A percentile compares a stretch with the other conserved stretches of the same genome.
Conservation (phyloP, 345 rosid genomes). For the Salix brachista region DNA sequence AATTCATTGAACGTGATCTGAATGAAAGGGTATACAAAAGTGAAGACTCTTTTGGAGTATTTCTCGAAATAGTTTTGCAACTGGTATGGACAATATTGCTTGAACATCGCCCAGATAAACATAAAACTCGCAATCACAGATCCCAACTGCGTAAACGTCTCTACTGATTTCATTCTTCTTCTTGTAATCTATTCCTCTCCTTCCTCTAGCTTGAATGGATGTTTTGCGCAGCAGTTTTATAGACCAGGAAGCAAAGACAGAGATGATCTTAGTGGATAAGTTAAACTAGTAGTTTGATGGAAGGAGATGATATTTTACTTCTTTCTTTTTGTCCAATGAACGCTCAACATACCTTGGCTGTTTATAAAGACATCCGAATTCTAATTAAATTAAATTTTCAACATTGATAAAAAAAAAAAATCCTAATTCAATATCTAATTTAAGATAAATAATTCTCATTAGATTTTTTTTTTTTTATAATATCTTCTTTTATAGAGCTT, state of each 20-base stretch:
- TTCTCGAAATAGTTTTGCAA: neutral
- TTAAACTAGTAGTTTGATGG: neutral
- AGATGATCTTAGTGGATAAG: neutral
- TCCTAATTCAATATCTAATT: too few species aligned
- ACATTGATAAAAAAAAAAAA: too few species aligned
- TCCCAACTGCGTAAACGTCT: neutral
- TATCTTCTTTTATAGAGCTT: too few species aligned
- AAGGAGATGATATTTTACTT: too few species aligned
- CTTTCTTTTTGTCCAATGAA: too few species aligned
- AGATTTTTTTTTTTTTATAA: too few species aligned
- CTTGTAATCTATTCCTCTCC: neutral
- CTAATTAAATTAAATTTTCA: too few species aligned
- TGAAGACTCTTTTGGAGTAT: neutral
- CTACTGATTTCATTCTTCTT: neutral
- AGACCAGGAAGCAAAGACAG: neutral
- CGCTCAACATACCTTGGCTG: too few species aligned
- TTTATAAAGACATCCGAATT: too few species aligned
- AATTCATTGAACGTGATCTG: slow-evolving; percentile 4
- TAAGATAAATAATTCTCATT: too few species aligned
- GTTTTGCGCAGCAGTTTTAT: neutral
- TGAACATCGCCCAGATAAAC: neutral
- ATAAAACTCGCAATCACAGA: neutral
- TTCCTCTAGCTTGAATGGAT: neutral
- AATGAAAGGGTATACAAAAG: slow-evolving; percentile 1
- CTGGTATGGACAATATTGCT: neutral